Percentiles rank a stretch among this genome's conserved stretches.
Conservation (phyloP, 805 yeast genomes). For the Metschnikowia vanudenii region DNA sequence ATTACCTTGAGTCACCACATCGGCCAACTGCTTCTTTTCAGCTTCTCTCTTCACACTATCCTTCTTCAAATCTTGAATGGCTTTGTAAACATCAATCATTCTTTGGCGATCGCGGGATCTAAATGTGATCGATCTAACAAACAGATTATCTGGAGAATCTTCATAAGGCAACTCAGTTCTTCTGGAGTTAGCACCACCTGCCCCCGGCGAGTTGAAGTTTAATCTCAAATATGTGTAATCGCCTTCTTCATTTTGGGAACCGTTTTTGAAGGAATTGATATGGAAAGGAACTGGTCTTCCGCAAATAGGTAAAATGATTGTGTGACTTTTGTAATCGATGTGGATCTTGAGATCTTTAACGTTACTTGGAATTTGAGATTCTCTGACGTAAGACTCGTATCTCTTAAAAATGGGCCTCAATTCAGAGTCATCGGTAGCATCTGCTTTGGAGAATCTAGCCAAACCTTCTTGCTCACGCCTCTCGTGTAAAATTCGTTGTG, state of each 20-base stretch:
- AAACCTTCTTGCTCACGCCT: constrained; percentile 85
- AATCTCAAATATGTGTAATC: constrained; percentile 87
- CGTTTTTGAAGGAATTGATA: constrained; percentile 89
- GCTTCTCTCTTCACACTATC: constrained; percentile 87
- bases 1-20: constrained; percentile 89
- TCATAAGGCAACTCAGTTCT: constrained; percentile 88
- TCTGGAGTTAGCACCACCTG: constrained; percentile 64
- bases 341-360: constrained; percentile 83
- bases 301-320: constrained; percentile 84
- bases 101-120: constrained; percentile 90
- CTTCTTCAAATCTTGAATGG: constrained; percentile 88
- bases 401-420: constrained; percentile 76
- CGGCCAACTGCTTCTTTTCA: constrained; percentile 88
- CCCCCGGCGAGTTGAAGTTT: constrained; percentile 92
- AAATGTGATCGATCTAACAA: constrained; percentile 80
- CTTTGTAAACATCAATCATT: constrained; percentile 84
- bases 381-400: constrained; percentile 92
- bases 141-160: constrained; percentile 80
- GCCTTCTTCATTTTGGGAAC: constrained; percentile 94
- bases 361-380: constrained; percentile 81
- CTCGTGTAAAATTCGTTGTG: constrained; percentile 80
- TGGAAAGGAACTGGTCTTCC: constrained; percentile 99
- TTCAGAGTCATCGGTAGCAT: constrained; percentile 62
- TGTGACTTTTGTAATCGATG: constrained; percentile 84
- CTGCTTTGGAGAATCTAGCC: constrained; percentile 76